Evolutionary conservation across 2,329 filamentous ascomycete species (phyloP), one percentile per base, ranked within the genome.

Genomic region (Aureobasidium zeae): DNA sequence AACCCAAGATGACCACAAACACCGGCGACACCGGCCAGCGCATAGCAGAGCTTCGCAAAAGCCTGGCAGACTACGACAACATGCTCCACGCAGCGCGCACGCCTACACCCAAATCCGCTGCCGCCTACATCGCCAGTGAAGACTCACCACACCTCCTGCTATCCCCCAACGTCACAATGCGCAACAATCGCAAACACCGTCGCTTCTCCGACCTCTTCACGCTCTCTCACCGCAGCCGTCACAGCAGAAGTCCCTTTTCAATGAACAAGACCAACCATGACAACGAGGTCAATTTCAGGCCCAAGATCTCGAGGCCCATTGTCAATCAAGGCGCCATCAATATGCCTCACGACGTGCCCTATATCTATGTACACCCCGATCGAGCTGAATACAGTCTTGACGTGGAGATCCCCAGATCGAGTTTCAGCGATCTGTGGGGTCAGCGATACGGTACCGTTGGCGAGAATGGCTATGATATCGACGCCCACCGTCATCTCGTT

Each of bases 401-500:
- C 21, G 39, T 43, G 13, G 29, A 33, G 15, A 43, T 43, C n/a
- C 39, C 39, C 3, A 12, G 39, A 26, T 26, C 21, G 29, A 43
- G 39, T 43, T 43, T 43, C 22, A 43, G 39, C 22, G 39, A 43
- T 43, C 30, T 43, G 2, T 43, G 39, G 39, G 39, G 39, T 7
- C 38, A 42, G 26, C 11, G 29, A 24, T 32, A 31, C 21, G 38
- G 29, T 19, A 24, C 36, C n/a, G 28, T 42, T 26, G 28, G 38
- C n/a, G 38, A 42, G 4, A 10, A 17, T 2, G 38, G 29, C 10
- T 32, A 42, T 17, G 15, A 42, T 12, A 17, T 39, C 4, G 36
- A 38, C 15, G n/a, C n/a, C n/a, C n/a, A n/a, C n/a, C n/a, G n/a
- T n/a, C n/a, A n/a, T n/a, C n/a, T n/a, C n/a, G n/a, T n/a, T n/a